Conservation (phyloP, 1,284 basidiomycete species). For the Cryptococcus wingfieldii region DNA sequence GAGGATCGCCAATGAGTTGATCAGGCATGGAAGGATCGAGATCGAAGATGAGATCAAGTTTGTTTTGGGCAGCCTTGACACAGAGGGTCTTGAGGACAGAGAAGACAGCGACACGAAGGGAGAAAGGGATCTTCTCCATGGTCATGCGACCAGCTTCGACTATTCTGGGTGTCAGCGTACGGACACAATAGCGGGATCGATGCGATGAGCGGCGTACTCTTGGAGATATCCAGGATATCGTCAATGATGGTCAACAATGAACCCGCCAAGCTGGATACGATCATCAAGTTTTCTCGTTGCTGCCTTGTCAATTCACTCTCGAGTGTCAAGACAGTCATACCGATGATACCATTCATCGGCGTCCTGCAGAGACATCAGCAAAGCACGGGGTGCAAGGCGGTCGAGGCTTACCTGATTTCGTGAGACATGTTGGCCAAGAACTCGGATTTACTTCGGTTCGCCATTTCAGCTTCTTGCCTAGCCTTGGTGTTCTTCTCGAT, state of each 20-base stretch:
- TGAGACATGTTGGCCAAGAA: slow-evolving; percentile 98
- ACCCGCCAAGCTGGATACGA: slow-evolving; percentile 91
- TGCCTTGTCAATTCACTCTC: slow-evolving; percentile 86
- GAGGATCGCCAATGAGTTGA: slow-evolving; percentile 92
- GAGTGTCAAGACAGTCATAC: slow-evolving; percentile 72
- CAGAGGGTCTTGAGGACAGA: slow-evolving; percentile 97
- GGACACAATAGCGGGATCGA: not conserved
- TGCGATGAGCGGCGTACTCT: slow-evolving; percentile 62
- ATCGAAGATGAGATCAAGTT: slow-evolving; percentile 94
- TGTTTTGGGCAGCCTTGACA: slow-evolving; percentile 95
- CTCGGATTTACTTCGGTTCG: slow-evolving; percentile 94
- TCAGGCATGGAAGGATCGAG: slow-evolving; percentile 95
- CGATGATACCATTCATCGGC: slow-evolving; percentile 99
- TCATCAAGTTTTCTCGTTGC: slow-evolving; percentile 87
- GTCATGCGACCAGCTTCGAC: slow-evolving; percentile 99
- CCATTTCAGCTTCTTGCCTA: slow-evolving; percentile 92
- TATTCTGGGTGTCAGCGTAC: slow-evolving; percentile 46
- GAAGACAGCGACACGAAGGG: slow-evolving; percentile 93
- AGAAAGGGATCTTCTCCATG: slow-evolving; percentile 97
- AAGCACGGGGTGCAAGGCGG: not conserved
- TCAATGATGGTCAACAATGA: slow-evolving; percentile 95
- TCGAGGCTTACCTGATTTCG: slow-evolving; percentile 71
- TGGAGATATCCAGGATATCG: slow-evolving; percentile 96
- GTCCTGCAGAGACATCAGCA: slow-evolving; percentile 56
- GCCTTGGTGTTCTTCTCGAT: slow-evolving; percentile 99